Percentiles rank a stretch among this genome's conserved stretches.
Evolutionary conservation across 1,139 yeast genomes (phyloP).

Genomic region (Yamadazyma blattariae): DNA sequence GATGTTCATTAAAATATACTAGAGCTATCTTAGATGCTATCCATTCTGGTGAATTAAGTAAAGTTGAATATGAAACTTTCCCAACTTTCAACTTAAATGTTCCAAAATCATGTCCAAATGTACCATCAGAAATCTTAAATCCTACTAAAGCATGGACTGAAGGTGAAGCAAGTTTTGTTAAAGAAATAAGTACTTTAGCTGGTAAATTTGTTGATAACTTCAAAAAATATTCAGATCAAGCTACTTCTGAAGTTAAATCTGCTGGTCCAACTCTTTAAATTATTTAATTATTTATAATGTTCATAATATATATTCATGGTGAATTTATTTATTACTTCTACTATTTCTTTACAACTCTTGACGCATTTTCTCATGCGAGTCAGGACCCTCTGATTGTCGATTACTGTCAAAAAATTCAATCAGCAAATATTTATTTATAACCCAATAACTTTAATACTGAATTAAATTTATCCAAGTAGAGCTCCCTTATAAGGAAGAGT

Average conservation of each 20-base stretch:
- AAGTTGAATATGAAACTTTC: conserved; percentile 79
- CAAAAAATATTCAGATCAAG: conserved; percentile 76
- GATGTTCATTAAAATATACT: conserved; percentile 97
- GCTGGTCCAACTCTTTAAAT: conserved; percentile 75
- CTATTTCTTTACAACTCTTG: conserved; percentile 1
- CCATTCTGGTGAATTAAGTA: conserved; percentile 83
- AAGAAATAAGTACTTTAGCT: conserved; percentile 75
- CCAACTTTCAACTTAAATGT: conserved; percentile 86
- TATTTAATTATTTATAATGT: conserved; percentile 1
- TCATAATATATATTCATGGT: neutral
- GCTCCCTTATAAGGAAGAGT: no score
- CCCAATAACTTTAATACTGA: no score
- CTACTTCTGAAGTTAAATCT: conserved; percentile 82
- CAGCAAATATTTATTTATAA: no score
- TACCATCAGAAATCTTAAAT: conserved; percentile 82
- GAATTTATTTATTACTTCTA: neutral
- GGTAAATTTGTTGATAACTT: conserved; percentile 82
- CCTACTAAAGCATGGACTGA: conserved; percentile 84
- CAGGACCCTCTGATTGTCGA: no score
- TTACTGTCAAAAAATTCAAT: no score
- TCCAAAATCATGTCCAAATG: conserved; percentile 79
- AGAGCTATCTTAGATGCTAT: conserved; percentile 95
- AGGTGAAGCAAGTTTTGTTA: conserved; percentile 63
- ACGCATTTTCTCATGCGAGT: no score
- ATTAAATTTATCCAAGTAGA: no score